Percentiles rank a stretch among this genome's conserved stretches.
Evolutionary conservation across 2,329 filamentous ascomycete species (phyloP).

Genomic region (Hymenoscyphus salicellus): DNA sequence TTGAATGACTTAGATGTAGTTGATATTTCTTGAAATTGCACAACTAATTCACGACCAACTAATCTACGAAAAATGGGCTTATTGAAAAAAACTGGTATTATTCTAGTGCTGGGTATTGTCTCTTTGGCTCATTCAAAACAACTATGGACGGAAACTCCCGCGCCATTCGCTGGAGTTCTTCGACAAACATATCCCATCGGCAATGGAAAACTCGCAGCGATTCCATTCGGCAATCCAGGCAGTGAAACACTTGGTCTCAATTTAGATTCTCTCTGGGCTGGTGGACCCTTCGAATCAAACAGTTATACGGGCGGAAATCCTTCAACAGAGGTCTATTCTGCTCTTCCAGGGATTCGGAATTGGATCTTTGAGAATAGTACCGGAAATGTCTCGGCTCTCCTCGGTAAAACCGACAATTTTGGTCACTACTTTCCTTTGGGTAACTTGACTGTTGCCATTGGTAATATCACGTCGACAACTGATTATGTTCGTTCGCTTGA

Average conservation of each 20-base stretch:
- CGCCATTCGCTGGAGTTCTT: constrained; percentile 28
- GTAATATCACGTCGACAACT: constrained; percentile 31
- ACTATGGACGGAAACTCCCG: constrained; percentile 22
- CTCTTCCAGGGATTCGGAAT: constrained; percentile 43
- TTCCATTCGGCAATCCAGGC: constrained; percentile 44
- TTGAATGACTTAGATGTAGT: too few species aligned
- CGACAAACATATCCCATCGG: constrained; percentile 46
- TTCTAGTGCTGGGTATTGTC: background rate
- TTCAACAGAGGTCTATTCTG: constrained; percentile 33
- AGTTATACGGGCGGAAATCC: constrained; percentile 49
- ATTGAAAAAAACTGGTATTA: background rate
- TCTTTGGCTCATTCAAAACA: background rate
- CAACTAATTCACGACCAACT: too few species aligned
- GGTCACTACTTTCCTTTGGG: constrained; percentile 48
- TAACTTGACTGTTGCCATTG: constrained; percentile 44
- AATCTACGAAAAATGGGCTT: background rate
- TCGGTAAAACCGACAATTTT: constrained; percentile 42
- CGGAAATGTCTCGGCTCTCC: constrained; percentile 42
- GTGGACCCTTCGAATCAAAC: constrained; percentile 45
- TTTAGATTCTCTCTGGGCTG: constrained; percentile 49
- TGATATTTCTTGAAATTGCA: too few species aligned
- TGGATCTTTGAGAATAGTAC: constrained; percentile 49
- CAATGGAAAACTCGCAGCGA: constrained; percentile 47
- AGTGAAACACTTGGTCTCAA: constrained; percentile 46
- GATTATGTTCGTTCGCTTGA: constrained; percentile 45